Evolutionary conservation across 805 yeast species (phyloP).

Genomic region (Yamadazyma paraphyllophila): DNA sequence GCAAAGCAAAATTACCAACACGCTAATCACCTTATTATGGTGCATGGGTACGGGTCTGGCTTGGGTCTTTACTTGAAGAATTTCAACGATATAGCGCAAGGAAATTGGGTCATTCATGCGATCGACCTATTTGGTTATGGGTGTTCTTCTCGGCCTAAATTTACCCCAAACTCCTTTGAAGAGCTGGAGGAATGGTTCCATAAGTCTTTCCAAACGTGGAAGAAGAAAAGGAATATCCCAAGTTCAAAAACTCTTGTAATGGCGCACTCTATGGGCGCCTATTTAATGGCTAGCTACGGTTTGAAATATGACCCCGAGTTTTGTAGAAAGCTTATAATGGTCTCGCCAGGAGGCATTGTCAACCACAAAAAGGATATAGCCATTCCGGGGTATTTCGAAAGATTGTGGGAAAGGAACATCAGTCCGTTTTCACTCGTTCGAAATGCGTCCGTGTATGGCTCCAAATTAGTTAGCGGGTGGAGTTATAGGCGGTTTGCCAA

Average conservation of each 20-base stretch:
- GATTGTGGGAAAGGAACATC: slow-evolving; percentile 81
- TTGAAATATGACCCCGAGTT: slow-evolving; percentile 53
- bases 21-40: slow-evolving; percentile 40
- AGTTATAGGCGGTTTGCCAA: slow-evolving; percentile 74
- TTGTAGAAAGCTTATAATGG: slow-evolving; percentile 67
- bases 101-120: slow-evolving; percentile 75
- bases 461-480: slow-evolving; percentile 87
- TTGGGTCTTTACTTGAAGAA: slow-evolving; percentile 44
- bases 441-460: slow-evolving; percentile 76
- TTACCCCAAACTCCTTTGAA: slow-evolving; percentile 37
- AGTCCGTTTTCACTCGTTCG: slow-evolving; percentile 85
- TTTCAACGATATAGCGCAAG: slow-evolving; percentile 26
- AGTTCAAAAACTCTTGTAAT: slow-evolving; percentile 51
- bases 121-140: slow-evolving; percentile 91
- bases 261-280: slow-evolving; percentile 95
- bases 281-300: slow-evolving; percentile 68
- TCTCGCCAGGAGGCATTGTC: slow-evolving; percentile 87
- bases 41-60: slow-evolving; percentile 47
- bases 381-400: slow-evolving; percentile 75
- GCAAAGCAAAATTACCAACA: slow-evolving; percentile 16
- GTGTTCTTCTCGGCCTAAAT: slow-evolving; percentile 73
- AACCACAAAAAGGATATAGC: slow-evolving; percentile 41
- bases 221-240: slow-evolving; percentile 40
- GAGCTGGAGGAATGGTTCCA: slow-evolving; percentile 63
- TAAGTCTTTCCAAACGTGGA: slow-evolving; percentile 66